Conservation (phyloP, 768 basidiomycete species). For the Thelephora ganbajun region DNA sequence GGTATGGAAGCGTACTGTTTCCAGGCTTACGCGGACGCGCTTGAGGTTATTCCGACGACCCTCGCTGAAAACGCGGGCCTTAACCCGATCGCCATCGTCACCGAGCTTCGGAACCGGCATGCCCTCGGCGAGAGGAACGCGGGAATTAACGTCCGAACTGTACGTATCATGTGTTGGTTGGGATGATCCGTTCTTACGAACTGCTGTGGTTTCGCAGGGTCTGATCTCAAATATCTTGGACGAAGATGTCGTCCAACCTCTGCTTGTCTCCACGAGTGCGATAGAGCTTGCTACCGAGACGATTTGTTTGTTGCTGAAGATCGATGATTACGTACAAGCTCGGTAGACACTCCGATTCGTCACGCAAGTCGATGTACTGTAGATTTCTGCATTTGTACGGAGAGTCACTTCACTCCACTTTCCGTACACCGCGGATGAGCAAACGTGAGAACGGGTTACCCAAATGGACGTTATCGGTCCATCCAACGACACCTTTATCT, state of each 20-base stretch:
- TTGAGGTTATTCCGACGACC: slow-evolving; percentile 96
- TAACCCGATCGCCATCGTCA: slow-evolving; percentile 96
- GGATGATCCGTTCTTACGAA: neutral
- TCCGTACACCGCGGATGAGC: no score
- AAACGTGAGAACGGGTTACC: no score
- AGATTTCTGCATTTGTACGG: no score
- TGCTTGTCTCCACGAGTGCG: slow-evolving; percentile 90
- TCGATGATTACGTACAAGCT: slow-evolving; percentile 85
- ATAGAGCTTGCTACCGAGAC: slow-evolving; percentile 94
- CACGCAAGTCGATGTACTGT: no score
- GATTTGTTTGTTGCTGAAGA: slow-evolving; percentile 89
- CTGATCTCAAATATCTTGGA: slow-evolving; percentile 95
- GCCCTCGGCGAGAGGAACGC: slow-evolving; percentile 89
- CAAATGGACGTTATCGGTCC: no score
- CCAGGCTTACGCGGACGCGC: slow-evolving; percentile 94
- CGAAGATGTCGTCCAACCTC: slow-evolving; percentile 93
- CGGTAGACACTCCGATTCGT: slow-evolving; percentile 26
- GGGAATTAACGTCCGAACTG: slow-evolving; percentile 97
- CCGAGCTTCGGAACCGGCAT: slow-evolving; percentile 93
- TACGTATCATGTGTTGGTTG: slow-evolving; percentile 19
- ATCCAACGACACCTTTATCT: no score
- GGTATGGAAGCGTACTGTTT: slow-evolving; percentile 99
- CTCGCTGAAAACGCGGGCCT: slow-evolving; percentile 97
- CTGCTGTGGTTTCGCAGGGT: slow-evolving; percentile 35
- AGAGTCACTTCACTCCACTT: no score